A percentile compares a stretch with the other conserved stretches of the same genome.
These are phyloP conservation scores for Larix kaempferi DNA, from an alignment of 75 land plant genomes.

Conservation along the genomic window DNA sequence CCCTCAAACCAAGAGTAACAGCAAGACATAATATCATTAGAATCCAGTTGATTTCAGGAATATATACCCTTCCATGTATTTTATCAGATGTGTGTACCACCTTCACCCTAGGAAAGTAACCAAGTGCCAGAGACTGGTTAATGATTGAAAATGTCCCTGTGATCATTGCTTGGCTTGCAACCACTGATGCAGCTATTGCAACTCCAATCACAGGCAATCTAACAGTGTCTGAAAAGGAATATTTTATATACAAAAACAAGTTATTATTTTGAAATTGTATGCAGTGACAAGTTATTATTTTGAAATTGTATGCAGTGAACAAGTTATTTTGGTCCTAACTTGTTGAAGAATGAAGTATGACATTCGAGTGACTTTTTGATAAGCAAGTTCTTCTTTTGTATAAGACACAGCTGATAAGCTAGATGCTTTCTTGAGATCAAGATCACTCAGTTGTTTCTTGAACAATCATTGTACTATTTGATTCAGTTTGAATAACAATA, in stretches of 20 bases:
- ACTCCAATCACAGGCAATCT: conserved; percentile 58
- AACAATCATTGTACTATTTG: too few species aligned
- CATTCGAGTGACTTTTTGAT: too few species aligned
- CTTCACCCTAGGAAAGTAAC: conserved; percentile 81
- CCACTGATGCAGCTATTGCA: conserved; percentile 74
- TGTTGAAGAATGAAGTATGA: too few species aligned
- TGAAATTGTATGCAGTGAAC: too few species aligned
- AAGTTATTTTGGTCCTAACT: too few species aligned
- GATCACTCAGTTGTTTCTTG: too few species aligned
- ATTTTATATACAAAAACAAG: neutral
- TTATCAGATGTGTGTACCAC: conserved; percentile 78
- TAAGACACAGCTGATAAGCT: too few species aligned
- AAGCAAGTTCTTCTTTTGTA: too few species aligned
- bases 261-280: too few species aligned
- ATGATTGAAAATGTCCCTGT: conserved; percentile 86
- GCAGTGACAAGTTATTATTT: too few species aligned
- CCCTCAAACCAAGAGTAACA: conserved; percentile 70
- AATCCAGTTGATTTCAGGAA: conserved; percentile 84
- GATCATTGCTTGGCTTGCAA: conserved; percentile 85
- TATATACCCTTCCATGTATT: conserved; percentile 78
- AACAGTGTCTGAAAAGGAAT: conserved; percentile 26
- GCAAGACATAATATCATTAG: conserved; percentile 70
- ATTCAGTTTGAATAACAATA: too few species aligned
- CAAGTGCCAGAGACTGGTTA: conserved; percentile 66
- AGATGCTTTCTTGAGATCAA: too few species aligned